These are phyloP conservation scores for Marvania coccoides DNA, from an alignment of 139 green algal species.

Conservation along the genomic window DNA sequence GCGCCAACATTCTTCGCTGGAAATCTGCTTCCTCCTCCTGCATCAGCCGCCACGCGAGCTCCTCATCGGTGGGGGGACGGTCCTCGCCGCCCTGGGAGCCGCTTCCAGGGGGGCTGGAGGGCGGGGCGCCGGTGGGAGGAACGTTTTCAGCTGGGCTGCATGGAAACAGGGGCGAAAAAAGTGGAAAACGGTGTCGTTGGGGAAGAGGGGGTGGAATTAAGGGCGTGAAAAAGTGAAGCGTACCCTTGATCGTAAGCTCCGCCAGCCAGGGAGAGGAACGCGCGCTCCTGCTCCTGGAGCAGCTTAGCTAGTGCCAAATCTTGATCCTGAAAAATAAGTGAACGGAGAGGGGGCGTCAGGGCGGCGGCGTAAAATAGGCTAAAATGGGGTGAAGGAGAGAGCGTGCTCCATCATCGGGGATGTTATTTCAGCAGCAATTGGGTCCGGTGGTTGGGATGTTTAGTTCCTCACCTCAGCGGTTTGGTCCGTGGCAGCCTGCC, in stretches of 20 bases:
- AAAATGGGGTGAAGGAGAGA: too few relatives aligned
- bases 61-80: slow-evolving; percentile 5
- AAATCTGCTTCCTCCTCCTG: slow-evolving; percentile 35
- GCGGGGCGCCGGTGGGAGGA: not conserved
- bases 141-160: slow-evolving; percentile 6
- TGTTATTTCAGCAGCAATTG: too few relatives aligned
- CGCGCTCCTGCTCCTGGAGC: slow-evolving; percentile 38
- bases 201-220: not conserved
- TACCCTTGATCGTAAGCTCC: slow-evolving; percentile 20
- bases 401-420: too few relatives aligned
- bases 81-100: not conserved
- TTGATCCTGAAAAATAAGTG: slow-evolving; percentile 3
- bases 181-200: not conserved
- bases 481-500: not conserved
- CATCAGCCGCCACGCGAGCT: slow-evolving; percentile 28
- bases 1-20: slow-evolving; percentile 21
- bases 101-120: not conserved
- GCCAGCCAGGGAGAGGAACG: slow-evolving; percentile 20
- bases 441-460: too few relatives aligned
- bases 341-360: not conserved
- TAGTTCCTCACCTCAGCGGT: not conserved
- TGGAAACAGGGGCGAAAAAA: not conserved
- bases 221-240: not conserved
- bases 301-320: slow-evolving; percentile 34
- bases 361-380: too few relatives aligned